Conservation (phyloP, 768 basidiomycete species). For the Hygrophorus pudorinus region DNA sequence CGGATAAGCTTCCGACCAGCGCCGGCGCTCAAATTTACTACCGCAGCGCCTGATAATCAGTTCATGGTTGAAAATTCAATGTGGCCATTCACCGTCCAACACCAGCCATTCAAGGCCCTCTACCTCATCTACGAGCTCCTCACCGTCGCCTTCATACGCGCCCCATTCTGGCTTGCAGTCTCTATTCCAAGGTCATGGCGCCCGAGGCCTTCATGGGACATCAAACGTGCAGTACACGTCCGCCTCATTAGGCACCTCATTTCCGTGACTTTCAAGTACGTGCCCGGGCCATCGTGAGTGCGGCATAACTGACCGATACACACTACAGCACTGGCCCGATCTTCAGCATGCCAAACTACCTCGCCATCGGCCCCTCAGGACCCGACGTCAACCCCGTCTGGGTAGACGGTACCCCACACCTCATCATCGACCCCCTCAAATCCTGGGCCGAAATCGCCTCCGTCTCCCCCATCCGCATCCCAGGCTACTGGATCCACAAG, state of each 20-base stretch:
- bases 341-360: conserved; percentile 29
- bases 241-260: conserved; percentile 20
- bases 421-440: conserved; percentile 34
- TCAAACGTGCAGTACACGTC: conserved; percentile 28
- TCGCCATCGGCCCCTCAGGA: conserved; percentile 28
- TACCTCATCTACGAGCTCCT: conserved; percentile 36
- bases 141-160: conserved; percentile 28
- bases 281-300: neutral
- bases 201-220: conserved; percentile 36
- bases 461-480: conserved; percentile 33
- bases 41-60: no score
- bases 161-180: conserved; percentile 39
- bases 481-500: conserved; percentile 50
- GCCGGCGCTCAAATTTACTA: no score
- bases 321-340: conserved; percentile 16
- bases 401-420: conserved; percentile 32
- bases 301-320: neutral
- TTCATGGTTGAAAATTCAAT: no score
- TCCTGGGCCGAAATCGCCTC: conserved; percentile 28
- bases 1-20: no score
- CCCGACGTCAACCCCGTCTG: conserved; percentile 37
- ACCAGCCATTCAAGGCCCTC: conserved; percentile 39
- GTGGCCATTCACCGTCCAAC: no score
- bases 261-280: conserved; percentile 15
- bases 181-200: conserved; percentile 31